Evolutionary conservation across 2,329 filamentous ascomycete genomes (phyloP), one percentile per base, ranked within the genome.

Genomic region (Rhynchosporium graminicola): DNA sequence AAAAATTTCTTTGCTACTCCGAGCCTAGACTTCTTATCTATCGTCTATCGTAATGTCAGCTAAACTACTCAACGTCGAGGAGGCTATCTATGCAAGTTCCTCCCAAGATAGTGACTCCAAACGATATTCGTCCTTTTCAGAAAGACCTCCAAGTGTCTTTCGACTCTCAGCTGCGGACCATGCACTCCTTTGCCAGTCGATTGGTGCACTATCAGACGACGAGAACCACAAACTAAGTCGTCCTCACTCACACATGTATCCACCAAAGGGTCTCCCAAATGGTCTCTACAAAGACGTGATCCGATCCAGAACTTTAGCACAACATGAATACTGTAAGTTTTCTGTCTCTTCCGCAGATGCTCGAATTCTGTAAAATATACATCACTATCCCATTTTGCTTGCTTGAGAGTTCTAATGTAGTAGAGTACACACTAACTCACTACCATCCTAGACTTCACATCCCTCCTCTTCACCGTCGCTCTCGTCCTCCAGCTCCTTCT

Each of bases 401-500:
- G 6, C 9, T 8, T 46, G 4, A 9, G 3, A 31, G 4, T 13
- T 13, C 26, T 26, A 38, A 38, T 26, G n/a, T 40, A 54, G n/a
- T 33, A 7, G 50, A 52, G 50, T 1, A 38, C 2, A 6, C 26
- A 26, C n/a, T 54, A 28, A 54, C 48, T 4, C 46, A 38, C 33
- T 50, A 20, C 6, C 36, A 8, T 13, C 6, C 36, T 12, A 54
- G 51, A 66, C 45, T 36, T 68, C 31, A 66, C 57, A 33, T 61
- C 65, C 5, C 50, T 63, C 8, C 42, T 69, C 48, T 70, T 68
- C 56, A 70, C 67, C 36, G 20, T 55, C 3, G 47, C 60, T 13
- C 45, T 72, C 6, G 55, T 72, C 31, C 47, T 68, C 1, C 70
- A 71, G 47, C 63, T 72, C 5, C 12, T 72, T 6, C 63, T 72